These are phyloP conservation scores for Aspergillus sclerotialis DNA, from an alignment of 2,329 filamentous ascomycete species.

Conservation along the genomic window DNA sequence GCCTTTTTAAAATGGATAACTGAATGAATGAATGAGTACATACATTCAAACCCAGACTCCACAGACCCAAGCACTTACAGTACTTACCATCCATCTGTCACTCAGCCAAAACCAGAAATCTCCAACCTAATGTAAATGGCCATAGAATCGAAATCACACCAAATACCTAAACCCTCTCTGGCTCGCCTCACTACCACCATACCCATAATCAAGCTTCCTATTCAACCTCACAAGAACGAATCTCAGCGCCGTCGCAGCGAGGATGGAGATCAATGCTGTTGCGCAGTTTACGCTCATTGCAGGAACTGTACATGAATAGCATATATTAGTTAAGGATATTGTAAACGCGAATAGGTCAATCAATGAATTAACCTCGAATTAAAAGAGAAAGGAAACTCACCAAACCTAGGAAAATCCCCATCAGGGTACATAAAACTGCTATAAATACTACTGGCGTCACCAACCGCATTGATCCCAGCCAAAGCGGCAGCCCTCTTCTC, in stretches of 20 bases:
- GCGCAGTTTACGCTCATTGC: conserved; percentile 64
- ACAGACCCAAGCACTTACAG: too few species aligned
- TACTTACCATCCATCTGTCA: too few species aligned
- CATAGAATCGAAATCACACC: too few species aligned
- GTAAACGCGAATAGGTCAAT: too few species aligned
- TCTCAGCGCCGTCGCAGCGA: conserved; percentile 56
- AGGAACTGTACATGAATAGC: conserved; percentile 40
- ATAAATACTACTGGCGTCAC: conserved; percentile 64
- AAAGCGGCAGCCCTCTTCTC: conserved; percentile 67
- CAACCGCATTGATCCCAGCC: conserved; percentile 68
- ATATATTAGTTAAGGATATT: conserved; percentile 1
- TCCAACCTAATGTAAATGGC: too few species aligned
- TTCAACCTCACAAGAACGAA: conserved; percentile 60
- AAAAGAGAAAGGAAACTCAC: conserved; percentile 33
- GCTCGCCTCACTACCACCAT: conserved; percentile 48
- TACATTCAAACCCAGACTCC: too few species aligned
- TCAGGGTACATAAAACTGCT: conserved; percentile 61
- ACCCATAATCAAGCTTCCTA: conserved; percentile 60
- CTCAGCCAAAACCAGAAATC: conserved; percentile 61
- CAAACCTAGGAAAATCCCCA: conserved; percentile 31
- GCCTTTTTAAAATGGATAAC: too few species aligned
- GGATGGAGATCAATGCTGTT: conserved; percentile 57
- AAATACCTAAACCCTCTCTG: conserved; percentile 40
- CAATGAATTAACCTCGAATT: too few species aligned
- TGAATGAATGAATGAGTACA: too few species aligned